These are phyloP conservation scores for Endocarpon pusillum DNA, from an alignment of 495 filamentous ascomycete species.

Conservation along the genomic window DNA sequence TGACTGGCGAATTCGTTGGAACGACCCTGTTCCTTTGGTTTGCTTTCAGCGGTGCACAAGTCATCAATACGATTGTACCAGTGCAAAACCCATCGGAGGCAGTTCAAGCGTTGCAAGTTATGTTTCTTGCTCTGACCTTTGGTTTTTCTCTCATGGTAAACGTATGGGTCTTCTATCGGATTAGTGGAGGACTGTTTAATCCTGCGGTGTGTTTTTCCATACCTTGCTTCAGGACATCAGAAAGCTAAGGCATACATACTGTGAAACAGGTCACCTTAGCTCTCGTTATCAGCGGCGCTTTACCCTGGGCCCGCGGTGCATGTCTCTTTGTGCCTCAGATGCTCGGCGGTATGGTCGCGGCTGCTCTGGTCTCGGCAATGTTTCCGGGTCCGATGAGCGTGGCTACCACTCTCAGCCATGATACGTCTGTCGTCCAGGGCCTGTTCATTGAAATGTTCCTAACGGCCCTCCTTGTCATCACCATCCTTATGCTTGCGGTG, in stretches of 20 bases:
- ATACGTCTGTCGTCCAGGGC: conserved; percentile 43
- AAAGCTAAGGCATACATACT: not conserved
- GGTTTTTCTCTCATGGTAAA: conserved; percentile 64
- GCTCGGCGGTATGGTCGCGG: conserved; percentile 38
- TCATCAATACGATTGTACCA: no score
- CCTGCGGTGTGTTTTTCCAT: conserved; percentile 37
- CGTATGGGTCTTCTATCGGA: conserved; percentile 72
- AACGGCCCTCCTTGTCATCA: conserved; percentile 58
- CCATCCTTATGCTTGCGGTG: conserved; percentile 67
- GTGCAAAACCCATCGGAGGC: no score
- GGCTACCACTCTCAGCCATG: conserved; percentile 38
- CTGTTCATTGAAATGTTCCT: conserved; percentile 70
- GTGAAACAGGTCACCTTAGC: conserved; percentile 36
- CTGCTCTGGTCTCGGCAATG: conserved; percentile 42
- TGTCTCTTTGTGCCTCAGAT: conserved; percentile 38
- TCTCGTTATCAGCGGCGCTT: conserved; percentile 36
- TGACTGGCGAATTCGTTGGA: conserved; percentile 55
- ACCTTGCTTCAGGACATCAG: conserved; percentile 1
- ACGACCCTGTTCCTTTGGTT: conserved; percentile 77
- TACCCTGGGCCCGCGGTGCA: conserved; percentile 31
- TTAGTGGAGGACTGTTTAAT: conserved; percentile 69
- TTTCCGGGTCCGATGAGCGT: conserved; percentile 47
- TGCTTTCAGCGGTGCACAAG: conserved; percentile 61
- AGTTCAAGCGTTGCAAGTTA: conserved; percentile 7
- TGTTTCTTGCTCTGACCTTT: conserved; percentile 54